Evolutionary conservation across 1,139 yeast genomes (phyloP).

Genomic region (Zygosaccharomyces pseudobailii): DNA sequence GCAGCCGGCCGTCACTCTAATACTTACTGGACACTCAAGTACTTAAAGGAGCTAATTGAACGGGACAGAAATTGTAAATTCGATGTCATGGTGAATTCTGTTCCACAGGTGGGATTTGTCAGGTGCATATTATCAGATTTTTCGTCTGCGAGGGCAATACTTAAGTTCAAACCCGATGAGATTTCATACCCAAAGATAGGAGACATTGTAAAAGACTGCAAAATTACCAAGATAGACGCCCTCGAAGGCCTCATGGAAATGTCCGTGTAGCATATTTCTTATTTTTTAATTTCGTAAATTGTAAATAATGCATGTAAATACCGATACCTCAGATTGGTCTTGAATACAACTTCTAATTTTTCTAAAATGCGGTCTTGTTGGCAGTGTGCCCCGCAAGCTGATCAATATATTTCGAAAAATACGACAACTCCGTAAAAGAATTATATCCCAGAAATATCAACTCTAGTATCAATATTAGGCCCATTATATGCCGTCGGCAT

Average conservation of each 20-base stretch:
- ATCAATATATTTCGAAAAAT: too few relatives aligned
- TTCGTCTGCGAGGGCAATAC: slow-evolving; percentile 35
- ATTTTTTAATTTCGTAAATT: neutral
- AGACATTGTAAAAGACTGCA: slow-evolving; percentile 37
- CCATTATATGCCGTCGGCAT: too few relatives aligned
- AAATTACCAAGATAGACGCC: slow-evolving; percentile 38
- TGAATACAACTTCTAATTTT: neutral
- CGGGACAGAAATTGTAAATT: slow-evolving; percentile 16
- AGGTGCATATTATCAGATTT: slow-evolving; percentile 39
- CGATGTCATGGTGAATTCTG: slow-evolving; percentile 38
- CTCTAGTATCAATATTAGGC: too few relatives aligned
- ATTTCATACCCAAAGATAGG: slow-evolving; percentile 37
- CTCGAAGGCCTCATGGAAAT: slow-evolving; percentile 37
- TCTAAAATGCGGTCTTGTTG: too few relatives aligned
- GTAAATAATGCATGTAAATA: neutral
- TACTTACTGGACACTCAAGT: slow-evolving; percentile 41
- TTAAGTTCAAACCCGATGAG: slow-evolving; percentile 22
- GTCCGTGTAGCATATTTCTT: neutral
- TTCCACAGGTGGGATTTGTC: slow-evolving; percentile 39
- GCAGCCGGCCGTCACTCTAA: slow-evolving; percentile 33
- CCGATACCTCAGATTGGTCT: too few relatives aligned
- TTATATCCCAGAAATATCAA: too few relatives aligned
- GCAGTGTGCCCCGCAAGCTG: too few relatives aligned
- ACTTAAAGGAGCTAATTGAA: slow-evolving; percentile 29
- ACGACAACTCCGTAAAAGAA: too few relatives aligned